A percentile compares a stretch with the other conserved stretches of the same genome.
phyloP scores from a whole-genome alignment of 164 flowering plant species.

The Tetrastigma voinierianum region DNA sequence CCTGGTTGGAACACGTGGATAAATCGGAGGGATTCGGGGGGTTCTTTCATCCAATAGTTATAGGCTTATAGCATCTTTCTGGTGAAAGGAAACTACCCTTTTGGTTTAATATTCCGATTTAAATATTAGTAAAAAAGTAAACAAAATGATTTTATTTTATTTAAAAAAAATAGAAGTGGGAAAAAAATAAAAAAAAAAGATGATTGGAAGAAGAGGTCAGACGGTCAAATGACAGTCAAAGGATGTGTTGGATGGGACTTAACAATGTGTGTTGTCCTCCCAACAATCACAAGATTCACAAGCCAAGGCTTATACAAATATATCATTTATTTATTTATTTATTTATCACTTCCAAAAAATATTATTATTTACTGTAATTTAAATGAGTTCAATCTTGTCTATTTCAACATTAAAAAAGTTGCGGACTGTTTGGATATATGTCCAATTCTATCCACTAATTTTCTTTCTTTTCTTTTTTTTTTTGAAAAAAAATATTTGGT shows the following conservation, averaged over 20 bases:
- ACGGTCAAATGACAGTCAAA: slow-evolving; percentile 7
- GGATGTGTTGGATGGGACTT: slow-evolving; percentile 13
- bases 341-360: no score
- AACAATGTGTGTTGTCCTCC: slow-evolving; percentile 1
- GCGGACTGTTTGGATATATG: no score
- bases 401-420: no score
- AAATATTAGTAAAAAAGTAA: not conserved
- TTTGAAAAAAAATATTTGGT: no score
- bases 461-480: no score
- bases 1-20: no score
- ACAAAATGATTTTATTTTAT: not conserved
- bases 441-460: no score
- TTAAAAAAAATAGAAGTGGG: not conserved
- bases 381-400: no score
- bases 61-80: not conserved
- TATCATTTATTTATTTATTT: no score
- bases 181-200: not conserved
- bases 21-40: not conserved
- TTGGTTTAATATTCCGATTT: not conserved
- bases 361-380: no score
- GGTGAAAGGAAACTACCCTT: not conserved
- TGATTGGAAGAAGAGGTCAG: not conserved
- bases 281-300: not conserved
- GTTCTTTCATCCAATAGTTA: not conserved
- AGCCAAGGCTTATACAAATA: no score